Percentiles rank a stretch among this genome's conserved stretches.
Evolutionary conservation across 2,329 filamentous ascomycete genomes (phyloP).

Genomic region (Venturia oleaginea): DNA sequence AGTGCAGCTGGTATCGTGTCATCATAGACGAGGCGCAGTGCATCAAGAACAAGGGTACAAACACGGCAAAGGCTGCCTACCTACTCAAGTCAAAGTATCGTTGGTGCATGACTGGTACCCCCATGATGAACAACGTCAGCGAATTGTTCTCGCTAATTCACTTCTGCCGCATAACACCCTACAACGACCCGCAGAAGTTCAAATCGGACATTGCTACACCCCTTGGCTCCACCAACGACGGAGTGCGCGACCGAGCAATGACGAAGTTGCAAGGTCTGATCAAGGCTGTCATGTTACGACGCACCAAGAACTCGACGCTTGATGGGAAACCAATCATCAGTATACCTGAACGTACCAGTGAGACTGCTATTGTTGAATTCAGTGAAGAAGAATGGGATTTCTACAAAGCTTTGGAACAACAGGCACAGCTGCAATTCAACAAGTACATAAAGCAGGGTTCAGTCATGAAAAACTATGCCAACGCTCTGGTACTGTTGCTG

Average conservation of each 20-base stretch:
- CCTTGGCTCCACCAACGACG: constrained; percentile 32
- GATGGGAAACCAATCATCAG: constrained; percentile 69
- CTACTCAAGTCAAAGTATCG: constrained; percentile 52
- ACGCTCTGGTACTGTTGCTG: constrained; percentile 69
- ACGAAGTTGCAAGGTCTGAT: constrained; percentile 62
- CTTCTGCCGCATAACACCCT: constrained; percentile 70
- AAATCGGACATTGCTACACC: constrained; percentile 46
- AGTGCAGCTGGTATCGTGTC: constrained; percentile 54
- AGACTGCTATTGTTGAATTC: constrained; percentile 55
- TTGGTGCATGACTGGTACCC: constrained; percentile 71
- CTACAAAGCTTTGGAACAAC: constrained; percentile 57
- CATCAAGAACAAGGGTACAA: constrained; percentile 66
- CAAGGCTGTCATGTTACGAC: constrained; percentile 71
- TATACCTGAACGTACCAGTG: constrained; percentile 56
- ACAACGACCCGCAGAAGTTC: constrained; percentile 57
- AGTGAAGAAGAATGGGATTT: constrained; percentile 54
- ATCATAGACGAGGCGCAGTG: constrained; percentile 73
- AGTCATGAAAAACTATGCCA: constrained; percentile 65
- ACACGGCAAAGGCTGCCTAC: constrained; percentile 51
- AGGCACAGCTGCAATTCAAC: constrained; percentile 64
- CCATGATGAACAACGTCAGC: constrained; percentile 77
- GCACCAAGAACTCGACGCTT: constrained; percentile 69
- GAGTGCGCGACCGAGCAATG: constrained; percentile 46
- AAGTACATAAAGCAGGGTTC: constrained; percentile 62
- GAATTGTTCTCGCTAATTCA: constrained; percentile 71